Percentiles rank a stretch among this genome's conserved stretches.
phyloP scores from a whole-genome alignment of 352 stramenopile species.

The Phytophthora sp. region DNA sequence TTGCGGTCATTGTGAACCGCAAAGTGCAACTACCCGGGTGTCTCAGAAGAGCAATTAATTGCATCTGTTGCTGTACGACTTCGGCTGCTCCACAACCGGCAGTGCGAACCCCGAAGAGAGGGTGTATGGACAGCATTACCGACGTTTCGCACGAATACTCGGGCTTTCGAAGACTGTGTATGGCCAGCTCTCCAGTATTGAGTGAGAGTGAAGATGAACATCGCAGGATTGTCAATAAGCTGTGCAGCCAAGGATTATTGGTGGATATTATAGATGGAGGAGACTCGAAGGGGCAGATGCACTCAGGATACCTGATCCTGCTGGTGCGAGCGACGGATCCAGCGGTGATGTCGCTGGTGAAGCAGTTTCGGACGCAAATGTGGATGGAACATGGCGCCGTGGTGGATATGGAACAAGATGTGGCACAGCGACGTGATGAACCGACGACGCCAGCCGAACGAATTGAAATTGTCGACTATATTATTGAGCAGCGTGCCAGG shows the following conservation, averaged over 20 bases:
- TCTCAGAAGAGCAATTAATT: constrained; percentile 32
- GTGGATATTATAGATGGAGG: constrained; percentile 88
- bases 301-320: constrained; percentile 81
- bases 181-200: constrained; percentile 49
- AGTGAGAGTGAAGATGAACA: constrained; percentile 84
- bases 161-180: constrained; percentile 74
- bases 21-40: constrained; percentile 53
- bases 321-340: constrained; percentile 67
- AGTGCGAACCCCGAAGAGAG: constrained; percentile 18
- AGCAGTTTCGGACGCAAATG: constrained; percentile 68
- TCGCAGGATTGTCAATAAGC: constrained; percentile 75
- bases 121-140: constrained; percentile 36
- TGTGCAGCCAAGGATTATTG: constrained; percentile 70
- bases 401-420: constrained; percentile 78
- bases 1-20: constrained; percentile 81
- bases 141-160: constrained; percentile 48
- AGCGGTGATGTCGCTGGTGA: constrained; percentile 67
- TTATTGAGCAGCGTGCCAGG: constrained; percentile 79
- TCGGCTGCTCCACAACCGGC: background rate
- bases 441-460: constrained; percentile 78
- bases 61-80: constrained; percentile 46
- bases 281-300: constrained; percentile 83
- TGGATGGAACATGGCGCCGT: constrained; percentile 86
- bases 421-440: constrained; percentile 59
- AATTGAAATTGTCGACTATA: constrained; percentile 86